Conservation (phyloP, 768 basidiomycete species). For the Trichaptum fuscoviolaceum region DNA sequence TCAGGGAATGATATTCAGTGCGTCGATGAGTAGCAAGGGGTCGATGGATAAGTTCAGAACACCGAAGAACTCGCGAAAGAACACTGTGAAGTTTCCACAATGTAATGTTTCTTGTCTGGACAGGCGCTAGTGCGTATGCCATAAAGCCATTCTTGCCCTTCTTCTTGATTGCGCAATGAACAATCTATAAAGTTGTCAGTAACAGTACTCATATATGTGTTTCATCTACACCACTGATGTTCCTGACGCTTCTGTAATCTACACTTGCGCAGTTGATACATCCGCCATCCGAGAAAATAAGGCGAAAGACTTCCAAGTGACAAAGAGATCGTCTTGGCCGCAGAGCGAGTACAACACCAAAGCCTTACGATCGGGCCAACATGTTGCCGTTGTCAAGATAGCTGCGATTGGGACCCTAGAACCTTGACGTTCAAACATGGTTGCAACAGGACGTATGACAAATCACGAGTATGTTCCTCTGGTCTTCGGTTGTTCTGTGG, state of each 20-base stretch:
- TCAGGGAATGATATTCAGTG: too few species aligned
- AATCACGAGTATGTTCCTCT: too few species aligned
- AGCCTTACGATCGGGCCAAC: neutral
- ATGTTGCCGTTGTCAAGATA: too few species aligned
- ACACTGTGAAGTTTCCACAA: too few species aligned
- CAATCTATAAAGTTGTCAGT: neutral
- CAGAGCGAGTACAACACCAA: neutral
- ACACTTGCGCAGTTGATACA: neutral
- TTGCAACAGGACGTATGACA: too few species aligned
- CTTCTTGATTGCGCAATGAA: neutral
- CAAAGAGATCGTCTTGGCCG: neutral
- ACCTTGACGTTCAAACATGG: too few species aligned
- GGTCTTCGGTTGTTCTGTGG: neutral
- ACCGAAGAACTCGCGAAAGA: too few species aligned
- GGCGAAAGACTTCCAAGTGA: neutral
- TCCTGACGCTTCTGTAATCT: neutral
- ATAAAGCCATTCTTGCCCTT: neutral
- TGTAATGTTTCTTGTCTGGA: too few species aligned
- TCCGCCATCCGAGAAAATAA: neutral
- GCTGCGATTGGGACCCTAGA: too few species aligned
- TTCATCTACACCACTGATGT: neutral
- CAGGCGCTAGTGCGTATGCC: too few species aligned
- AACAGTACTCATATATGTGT: neutral
- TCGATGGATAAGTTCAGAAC: too few species aligned
- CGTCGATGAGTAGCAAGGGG: too few species aligned